Percentiles rank a stretch among this genome's conserved stretches.
Evolutionary conservation across 1,139 yeast genomes (phyloP).

Genomic region (Blastobotrys apis): DNA sequence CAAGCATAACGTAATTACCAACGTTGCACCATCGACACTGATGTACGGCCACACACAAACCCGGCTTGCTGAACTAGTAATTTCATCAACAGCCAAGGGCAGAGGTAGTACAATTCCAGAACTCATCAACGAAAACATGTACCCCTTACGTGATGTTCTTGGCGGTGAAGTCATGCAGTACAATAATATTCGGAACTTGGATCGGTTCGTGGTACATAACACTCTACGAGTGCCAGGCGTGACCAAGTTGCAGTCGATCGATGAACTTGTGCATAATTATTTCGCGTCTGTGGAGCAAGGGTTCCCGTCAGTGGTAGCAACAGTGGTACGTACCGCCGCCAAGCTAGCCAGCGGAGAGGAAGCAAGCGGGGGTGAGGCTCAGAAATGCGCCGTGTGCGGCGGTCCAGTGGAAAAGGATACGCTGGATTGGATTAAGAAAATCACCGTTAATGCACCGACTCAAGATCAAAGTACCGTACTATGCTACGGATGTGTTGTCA

Average conservation of each 20-base stretch:
- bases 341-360: conserved; percentile 45
- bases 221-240: conserved; percentile 27
- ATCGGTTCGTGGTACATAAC: conserved; percentile 17
- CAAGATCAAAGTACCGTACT: conserved; percentile 28
- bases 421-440: conserved; percentile 62
- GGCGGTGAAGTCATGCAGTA: conserved; percentile 61
- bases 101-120: conserved; percentile 67
- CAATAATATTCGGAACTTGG: conserved; percentile 38
- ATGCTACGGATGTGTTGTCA: conserved; percentile 78
- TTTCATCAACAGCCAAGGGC: conserved; percentile 84
- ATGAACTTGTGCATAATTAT: conserved; percentile 72
- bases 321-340: conserved; percentile 86
- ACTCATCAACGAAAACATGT: conserved; percentile 42
- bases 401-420: conserved; percentile 45
- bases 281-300: conserved; percentile 71
- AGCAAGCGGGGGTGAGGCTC: conserved; percentile 17
- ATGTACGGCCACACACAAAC: conserved; percentile 81
- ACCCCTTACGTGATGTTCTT: conserved; percentile 74
- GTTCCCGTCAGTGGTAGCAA: conserved; percentile 87
- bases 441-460: conserved; percentile 62
- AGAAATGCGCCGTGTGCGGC: conserved; percentile 32
- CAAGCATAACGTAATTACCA: conserved; percentile 45
- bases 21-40: conserved; percentile 50
- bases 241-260: conserved; percentile 70
- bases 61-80: conserved; percentile 69